These are phyloP conservation scores for Artemisia annua DNA, from an alignment of 129 eudicot species.

Conservation along the genomic window DNA sequence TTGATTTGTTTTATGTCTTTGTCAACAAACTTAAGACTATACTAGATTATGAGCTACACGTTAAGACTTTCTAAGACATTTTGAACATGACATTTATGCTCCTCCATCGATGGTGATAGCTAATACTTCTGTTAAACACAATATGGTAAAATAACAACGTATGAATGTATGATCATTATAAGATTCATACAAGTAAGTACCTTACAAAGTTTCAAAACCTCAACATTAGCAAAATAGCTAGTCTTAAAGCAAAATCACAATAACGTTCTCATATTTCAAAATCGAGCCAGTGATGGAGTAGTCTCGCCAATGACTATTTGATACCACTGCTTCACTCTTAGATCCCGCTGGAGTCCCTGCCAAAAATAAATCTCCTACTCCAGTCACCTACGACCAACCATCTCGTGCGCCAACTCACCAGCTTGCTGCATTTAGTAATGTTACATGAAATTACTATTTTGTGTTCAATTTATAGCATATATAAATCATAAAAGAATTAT, in stretches of 20 bases:
- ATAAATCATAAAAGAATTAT: not conserved
- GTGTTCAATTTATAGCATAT: no score
- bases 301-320: not conserved
- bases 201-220: not conserved
- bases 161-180: no score
- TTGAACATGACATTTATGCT: not conserved
- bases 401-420: conserved; percentile 85
- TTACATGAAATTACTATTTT: no score
- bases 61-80: no score
- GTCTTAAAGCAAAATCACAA: conserved; percentile 15
- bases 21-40: no score
- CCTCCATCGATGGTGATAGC: not conserved
- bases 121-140: no score
- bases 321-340: conserved; percentile 16
- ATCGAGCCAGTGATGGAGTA: not conserved
- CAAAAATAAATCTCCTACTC: conserved; percentile 68
- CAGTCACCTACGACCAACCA: conserved; percentile 63
- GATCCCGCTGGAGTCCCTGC: conserved; percentile 84
- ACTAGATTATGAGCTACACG: no score
- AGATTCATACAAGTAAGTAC: not conserved
- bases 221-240: not conserved
- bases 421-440: conserved; percentile 51
- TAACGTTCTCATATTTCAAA: not conserved
- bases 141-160: no score
- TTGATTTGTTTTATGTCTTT: no score